Conservation (phyloP, 2,329 filamentous ascomycete genomes). For the Davidsoniella eucalypti region DNA sequence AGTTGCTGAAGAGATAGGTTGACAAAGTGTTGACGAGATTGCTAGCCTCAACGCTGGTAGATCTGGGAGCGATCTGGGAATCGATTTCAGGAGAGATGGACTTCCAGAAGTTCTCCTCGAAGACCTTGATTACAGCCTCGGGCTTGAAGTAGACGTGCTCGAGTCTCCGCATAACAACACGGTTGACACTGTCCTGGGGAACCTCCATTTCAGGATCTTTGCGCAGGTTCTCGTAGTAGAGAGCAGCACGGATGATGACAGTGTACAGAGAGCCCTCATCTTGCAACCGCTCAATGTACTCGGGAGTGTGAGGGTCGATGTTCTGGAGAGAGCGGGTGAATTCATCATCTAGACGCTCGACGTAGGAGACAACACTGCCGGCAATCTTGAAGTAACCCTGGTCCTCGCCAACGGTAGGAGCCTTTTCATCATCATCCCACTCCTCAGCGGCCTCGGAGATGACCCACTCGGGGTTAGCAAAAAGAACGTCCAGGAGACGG, state of each 20-base stretch:
- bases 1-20: conserved; percentile 87
- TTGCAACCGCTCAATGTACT: conserved; percentile 89
- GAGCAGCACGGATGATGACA: conserved; percentile 70
- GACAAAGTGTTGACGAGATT: conserved; percentile 73
- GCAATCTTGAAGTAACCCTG: conserved; percentile 81
- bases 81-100: conserved; percentile 51
- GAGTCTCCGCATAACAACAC: conserved; percentile 79
- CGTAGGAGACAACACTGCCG: conserved; percentile 84
- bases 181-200: conserved; percentile 77
- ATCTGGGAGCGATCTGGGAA: conserved; percentile 66
- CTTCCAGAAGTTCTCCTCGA: conserved; percentile 92
- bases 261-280: conserved; percentile 87
- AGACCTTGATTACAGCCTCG: conserved; percentile 75
- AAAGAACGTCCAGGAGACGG: conserved; percentile 60
- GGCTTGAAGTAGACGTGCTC: conserved; percentile 99
- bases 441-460: conserved; percentile 88
- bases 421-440: conserved; percentile 98
- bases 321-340: conserved; percentile 91
- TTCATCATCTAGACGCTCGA: conserved; percentile 92
- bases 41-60: conserved; percentile 48
- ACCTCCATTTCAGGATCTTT: conserved; percentile 54
- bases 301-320: conserved; percentile 95
- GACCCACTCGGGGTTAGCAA: conserved; percentile 62
- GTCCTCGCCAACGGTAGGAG: conserved; percentile 52
- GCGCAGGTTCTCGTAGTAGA: conserved; percentile 74